Percentiles rank a stretch among this genome's conserved stretches.
phyloP scores from a whole-genome alignment of 768 basidiomycete species.

The Hygrocybe punicea region DNA sequence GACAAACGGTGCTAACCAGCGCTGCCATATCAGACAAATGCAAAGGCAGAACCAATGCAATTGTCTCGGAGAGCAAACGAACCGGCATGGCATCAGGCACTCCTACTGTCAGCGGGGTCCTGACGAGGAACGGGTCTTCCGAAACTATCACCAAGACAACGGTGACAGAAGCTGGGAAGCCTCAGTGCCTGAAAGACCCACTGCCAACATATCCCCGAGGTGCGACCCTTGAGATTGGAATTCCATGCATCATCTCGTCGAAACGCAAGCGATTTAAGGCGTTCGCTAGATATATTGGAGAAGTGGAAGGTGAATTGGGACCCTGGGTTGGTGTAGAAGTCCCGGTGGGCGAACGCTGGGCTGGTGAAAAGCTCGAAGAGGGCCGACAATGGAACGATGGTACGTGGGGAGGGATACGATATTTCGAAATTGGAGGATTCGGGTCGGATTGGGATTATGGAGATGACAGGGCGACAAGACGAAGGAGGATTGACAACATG shows the following conservation, averaged over 20 bases:
- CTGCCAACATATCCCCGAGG: conserved; percentile 44
- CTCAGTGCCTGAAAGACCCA: conserved; percentile 11
- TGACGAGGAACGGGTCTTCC: conserved; percentile 41
- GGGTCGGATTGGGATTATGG: conserved; percentile 66
- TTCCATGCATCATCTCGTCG: conserved; percentile 85
- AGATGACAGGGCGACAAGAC: conserved; percentile 45
- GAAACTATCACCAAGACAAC: conserved; percentile 42
- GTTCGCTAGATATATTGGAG: conserved; percentile 83
- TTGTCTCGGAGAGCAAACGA: conserved; percentile 3
- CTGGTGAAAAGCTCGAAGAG: conserved; percentile 35
- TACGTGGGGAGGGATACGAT: conserved; percentile 73
- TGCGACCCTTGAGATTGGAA: conserved; percentile 78
- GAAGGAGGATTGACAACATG: conserved; percentile 43
- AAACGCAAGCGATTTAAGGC: conserved; percentile 83
- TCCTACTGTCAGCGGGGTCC: background rate
- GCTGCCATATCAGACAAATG: conserved; percentile 27
- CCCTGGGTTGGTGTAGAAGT: conserved; percentile 93
- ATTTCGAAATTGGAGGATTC: conserved; percentile 69
- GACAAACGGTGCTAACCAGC: background rate
- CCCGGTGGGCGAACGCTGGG: conserved; percentile 60
- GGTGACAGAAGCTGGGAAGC: background rate
- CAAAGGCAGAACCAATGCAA: conserved; percentile 45
- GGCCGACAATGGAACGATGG: conserved; percentile 88
- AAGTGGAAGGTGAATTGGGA: conserved; percentile 75
- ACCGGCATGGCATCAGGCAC: background rate